Evolutionary conservation across 2,329 filamentous ascomycete species (phyloP).

Genomic region (Gremmenia infestans): DNA sequence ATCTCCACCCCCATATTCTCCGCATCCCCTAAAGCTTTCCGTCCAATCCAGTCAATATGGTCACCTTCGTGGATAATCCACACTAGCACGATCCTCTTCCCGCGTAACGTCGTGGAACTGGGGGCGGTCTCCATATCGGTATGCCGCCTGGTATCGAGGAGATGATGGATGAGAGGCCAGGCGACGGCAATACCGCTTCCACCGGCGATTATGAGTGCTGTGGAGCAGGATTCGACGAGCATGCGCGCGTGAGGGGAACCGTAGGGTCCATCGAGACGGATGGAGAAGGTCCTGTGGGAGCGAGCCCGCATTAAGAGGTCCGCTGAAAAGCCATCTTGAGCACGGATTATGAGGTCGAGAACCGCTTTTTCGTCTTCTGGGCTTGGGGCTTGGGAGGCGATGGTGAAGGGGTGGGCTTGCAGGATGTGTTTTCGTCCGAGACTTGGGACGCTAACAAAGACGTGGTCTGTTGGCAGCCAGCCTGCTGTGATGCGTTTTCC

Average conservation of each 20-base stretch:
- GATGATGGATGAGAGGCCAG: conserved; percentile 54
- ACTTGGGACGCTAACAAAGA: conserved; percentile 55
- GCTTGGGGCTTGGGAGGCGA: conserved; percentile 53
- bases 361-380: conserved; percentile 39
- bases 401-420: conserved; percentile 64
- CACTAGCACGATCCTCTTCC: conserved; percentile 43
- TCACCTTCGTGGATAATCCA: conserved; percentile 53
- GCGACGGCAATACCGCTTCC: conserved; percentile 62
- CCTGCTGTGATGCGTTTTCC: conserved; percentile 40
- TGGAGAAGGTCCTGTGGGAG: conserved; percentile 36
- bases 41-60: conserved; percentile 51
- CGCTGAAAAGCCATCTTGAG: conserved; percentile 54
- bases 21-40: conserved; percentile 44
- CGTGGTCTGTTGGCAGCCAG: conserved; percentile 58
- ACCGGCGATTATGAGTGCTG: conserved; percentile 54
- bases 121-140: conserved; percentile 19
- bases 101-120: conserved; percentile 16
- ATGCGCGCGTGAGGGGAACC: conserved; percentile 52
- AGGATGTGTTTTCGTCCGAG: conserved; percentile 48
- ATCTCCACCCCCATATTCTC: conserved; percentile 45
- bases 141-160: conserved; percentile 29
- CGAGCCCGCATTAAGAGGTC: conserved; percentile 49
- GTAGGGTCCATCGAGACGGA: conserved; percentile 61
- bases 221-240: conserved; percentile 44
- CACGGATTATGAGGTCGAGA: conserved; percentile 55